Evolutionary conservation across 2,329 filamentous ascomycete genomes (phyloP), one percentile per base, ranked within the genome.

Genomic region (Colletotrichum melonis): DNA sequence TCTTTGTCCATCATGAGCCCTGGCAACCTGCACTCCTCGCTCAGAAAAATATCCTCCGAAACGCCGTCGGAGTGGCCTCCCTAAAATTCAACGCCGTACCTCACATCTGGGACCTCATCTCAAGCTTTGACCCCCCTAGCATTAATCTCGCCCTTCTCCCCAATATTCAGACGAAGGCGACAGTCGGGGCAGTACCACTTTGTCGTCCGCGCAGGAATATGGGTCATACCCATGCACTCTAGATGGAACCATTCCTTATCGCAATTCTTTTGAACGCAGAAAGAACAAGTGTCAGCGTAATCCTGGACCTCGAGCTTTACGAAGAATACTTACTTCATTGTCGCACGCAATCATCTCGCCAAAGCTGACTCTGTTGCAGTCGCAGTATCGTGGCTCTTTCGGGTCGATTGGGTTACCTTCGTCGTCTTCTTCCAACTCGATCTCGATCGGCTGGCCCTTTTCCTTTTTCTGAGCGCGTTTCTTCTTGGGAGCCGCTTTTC

Each of bases 141-240:
- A 73, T 82, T 92, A 12, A 92, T 88, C 78, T 92, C 89, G 3
- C 90, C 90, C 81, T 87, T 90, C 82, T 91, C 89, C 6, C 90
- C 90, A 76, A 92, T 90, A 60, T 90, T 90, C 38, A 92, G 82
- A 35, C 88, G 83, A 74, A 89, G 88, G 54, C 92, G 86, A 79
- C 94, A 97, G 63, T 94, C 91, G 1, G 93, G 93, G 81, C 94
- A 97, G 78, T 95, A 97, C 94, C 94, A 97, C 82, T 95, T 95
- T 2, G 92, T 92, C 38, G 92, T 93, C 22, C 93, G 87, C 2
- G 91, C 89, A 12, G 94, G 93, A 72, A 93, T 90, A 28, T 91
- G 87, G 12, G 87, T 85, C 42, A 97, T 85, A 5, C 88, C 91
- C 6, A 97, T 92, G 78, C 94, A 97, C 75, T 91, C 90, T 54